Evolutionary conservation across 1,139 yeast genomes (phyloP), one percentile per base, ranked within the genome.

Genomic region (Pneumocystis canis): DNA sequence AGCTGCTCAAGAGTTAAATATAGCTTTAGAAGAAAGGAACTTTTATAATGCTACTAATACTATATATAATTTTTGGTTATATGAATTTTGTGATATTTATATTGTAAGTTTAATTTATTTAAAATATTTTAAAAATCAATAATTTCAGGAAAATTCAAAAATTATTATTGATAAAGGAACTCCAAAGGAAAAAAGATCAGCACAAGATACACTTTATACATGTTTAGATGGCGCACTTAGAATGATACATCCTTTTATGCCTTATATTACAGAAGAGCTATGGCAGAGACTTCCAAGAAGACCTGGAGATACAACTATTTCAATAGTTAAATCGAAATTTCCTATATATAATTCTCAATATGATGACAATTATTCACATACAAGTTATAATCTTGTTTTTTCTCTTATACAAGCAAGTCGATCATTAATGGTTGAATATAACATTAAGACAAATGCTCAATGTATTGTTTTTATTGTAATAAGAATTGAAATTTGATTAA

Each of bases 231-330:
- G 88, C 68, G 97, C 97, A 20, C 81, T 92, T 78, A 85, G 82
- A 75, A 76, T 92, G 78, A 92, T 90, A 70, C 97, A 92, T 73
- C 98, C 98, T 74, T 92, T 89, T 79, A 92, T 92, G 98, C 98
- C 98, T 61, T 92, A 83, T 74, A 80, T 92, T 68, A 84, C 97
- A 61, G 98, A 92, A 77, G 98, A 92, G 79, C 82, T 92, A 87
- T 92, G 97, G 97, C 98, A 92, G 78, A 88, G 97, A 77, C 79
- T 92, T 72, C 97, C 98, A 69, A 85, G 88, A 72, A 84, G 97
- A 73, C 82, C 83, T 28, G 78, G 84, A 63, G 96, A 88, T 71
- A 74, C 75, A 20, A 78, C 87, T 31, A 78, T 76, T 61, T 82
- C 96, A n/a, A 88, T 92, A 72, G 83, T 84, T 64, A 82, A 83